Conservation (phyloP, 441 rosid genomes). For the Flueggea neowawraea region DNA sequence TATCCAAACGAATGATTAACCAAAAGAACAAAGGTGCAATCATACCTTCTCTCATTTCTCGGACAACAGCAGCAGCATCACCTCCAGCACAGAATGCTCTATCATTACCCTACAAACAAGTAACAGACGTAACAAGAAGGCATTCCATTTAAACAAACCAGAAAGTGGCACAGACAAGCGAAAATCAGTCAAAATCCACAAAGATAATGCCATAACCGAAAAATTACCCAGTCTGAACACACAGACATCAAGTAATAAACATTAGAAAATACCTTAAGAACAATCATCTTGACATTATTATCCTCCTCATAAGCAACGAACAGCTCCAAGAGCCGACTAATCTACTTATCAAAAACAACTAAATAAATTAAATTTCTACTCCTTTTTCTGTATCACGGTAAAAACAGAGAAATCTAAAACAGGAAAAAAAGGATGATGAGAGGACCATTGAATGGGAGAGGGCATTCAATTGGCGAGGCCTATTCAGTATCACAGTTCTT, state of each 20-base stretch:
- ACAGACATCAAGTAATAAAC: too few species aligned
- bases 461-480: slow-evolving; percentile 73
- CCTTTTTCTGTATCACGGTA: too few species aligned
- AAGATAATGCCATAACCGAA: too few species aligned
- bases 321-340: slow-evolving; percentile 47
- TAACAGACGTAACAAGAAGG: neutral
- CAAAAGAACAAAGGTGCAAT: neutral
- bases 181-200: too few species aligned
- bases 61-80: slow-evolving; percentile 52
- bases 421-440: too few species aligned
- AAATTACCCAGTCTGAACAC: too few species aligned
- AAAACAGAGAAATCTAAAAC: too few species aligned
- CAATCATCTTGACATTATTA: slow-evolving; percentile 44
- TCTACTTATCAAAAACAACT: slow-evolving; percentile 17
- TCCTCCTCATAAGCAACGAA: slow-evolving; percentile 49
- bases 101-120: slow-evolving; percentile 49
- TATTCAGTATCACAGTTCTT: slow-evolving; percentile 57
- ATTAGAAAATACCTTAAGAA: slow-evolving; percentile 50
- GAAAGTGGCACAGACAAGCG: neutral
- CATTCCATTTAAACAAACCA: too few species aligned
- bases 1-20: neutral
- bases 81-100: slow-evolving; percentile 69
- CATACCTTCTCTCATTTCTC: slow-evolving; percentile 37
- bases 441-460: slow-evolving; percentile 53
- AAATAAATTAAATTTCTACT: neutral